These are phyloP conservation scores for Lojkania enalia DNA, from an alignment of 2,329 filamentous ascomycete genomes.

Conservation along the genomic window DNA sequence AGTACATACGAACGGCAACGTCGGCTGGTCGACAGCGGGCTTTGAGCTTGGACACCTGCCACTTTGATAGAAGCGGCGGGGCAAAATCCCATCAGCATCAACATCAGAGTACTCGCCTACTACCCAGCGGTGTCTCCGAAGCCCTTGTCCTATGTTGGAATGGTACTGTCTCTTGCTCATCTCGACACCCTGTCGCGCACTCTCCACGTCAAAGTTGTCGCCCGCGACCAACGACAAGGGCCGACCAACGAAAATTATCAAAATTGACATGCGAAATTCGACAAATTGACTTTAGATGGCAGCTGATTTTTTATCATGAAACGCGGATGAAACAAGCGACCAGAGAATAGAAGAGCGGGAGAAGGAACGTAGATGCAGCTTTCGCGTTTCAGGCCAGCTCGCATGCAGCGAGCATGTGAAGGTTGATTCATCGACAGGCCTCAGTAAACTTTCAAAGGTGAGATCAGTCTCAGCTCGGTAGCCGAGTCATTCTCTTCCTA, in stretches of 20 bases:
- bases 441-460: constrained; percentile 37
- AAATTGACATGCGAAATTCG: not conserved
- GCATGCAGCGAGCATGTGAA: not conserved
- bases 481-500: constrained; percentile 48
- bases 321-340: not conserved
- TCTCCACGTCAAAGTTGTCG: not conserved
- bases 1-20: not conserved
- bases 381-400: constrained; percentile 1
- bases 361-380: not conserved
- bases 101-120: not conserved
- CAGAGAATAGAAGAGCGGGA: not conserved
- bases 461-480: constrained; percentile 37
- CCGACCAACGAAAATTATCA: not conserved
- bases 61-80: not conserved
- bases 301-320: not conserved
- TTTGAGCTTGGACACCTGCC: not conserved
- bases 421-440: constrained; percentile 40
- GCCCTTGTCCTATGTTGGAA: not conserved
- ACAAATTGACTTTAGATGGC: not conserved
- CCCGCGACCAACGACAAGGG: not conserved
- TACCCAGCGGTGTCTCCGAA: not conserved
- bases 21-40: not conserved
- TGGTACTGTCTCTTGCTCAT: not conserved
- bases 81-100: not conserved
- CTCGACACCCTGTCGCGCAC: not conserved